phyloP scores from a whole-genome alignment of 345 rosid genomes.

The Gynandropsis gynandra region DNA sequence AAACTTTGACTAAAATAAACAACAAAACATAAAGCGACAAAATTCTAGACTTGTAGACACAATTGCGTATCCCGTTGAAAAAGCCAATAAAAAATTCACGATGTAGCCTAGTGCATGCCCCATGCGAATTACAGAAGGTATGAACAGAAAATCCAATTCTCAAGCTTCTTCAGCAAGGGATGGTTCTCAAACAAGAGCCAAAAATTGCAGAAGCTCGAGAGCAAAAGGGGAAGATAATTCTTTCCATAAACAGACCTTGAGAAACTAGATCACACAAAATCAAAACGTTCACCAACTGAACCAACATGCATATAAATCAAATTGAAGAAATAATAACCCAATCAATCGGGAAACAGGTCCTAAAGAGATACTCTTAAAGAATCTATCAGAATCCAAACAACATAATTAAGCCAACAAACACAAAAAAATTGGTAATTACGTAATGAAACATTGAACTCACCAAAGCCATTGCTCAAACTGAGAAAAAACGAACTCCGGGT shows the following conservation, averaged over 20 bases:
- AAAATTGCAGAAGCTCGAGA: background rate
- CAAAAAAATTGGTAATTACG: background rate
- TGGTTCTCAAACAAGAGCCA: background rate
- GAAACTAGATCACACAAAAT: background rate
- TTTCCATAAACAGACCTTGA: background rate
- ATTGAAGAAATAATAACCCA: background rate
- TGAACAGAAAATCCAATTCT: background rate
- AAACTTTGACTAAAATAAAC: background rate
- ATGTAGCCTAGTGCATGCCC: too few relatives aligned
- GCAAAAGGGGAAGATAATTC: background rate
- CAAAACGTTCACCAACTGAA: background rate
- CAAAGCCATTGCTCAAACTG: constrained; percentile 59
- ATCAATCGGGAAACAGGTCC: background rate
- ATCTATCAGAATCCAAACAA: background rate
- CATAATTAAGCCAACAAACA: constrained; percentile 10
- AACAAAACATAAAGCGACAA: too few relatives aligned
- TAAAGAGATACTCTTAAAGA: background rate
- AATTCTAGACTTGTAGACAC: too few relatives aligned
- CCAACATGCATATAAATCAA: background rate
- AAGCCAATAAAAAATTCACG: too few relatives aligned
- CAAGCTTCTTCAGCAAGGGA: background rate
- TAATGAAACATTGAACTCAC: constrained; percentile 29
- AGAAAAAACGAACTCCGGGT: constrained; percentile 24
- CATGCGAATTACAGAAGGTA: background rate
- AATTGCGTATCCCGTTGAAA: too few relatives aligned